Evolutionary conservation across 352 stramenopile species (phyloP).

Genomic region (Phytophthora aleatoria): DNA sequence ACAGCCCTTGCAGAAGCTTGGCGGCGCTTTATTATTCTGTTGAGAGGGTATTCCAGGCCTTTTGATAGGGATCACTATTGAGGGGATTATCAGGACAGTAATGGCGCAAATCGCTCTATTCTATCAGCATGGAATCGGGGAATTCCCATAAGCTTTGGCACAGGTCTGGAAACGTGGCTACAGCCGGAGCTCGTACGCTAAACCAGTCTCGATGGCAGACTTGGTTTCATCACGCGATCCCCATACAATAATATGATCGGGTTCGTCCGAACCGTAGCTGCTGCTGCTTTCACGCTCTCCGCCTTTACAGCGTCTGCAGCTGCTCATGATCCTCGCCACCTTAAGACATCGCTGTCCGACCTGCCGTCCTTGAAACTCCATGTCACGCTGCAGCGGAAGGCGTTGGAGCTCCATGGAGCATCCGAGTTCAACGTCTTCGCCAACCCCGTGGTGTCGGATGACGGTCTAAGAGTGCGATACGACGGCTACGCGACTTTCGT

Average conservation of each 20-base stretch:
- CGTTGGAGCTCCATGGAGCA: slow-evolving; percentile 26
- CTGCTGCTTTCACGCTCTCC: slow-evolving; percentile 2
- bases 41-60: too few species aligned
- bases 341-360: slow-evolving; percentile 16
- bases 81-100: neutral
- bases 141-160: neutral
- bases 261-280: slow-evolving; percentile 2
- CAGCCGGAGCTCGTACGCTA: neutral
- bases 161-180: slow-evolving; percentile 15
- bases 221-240: neutral
- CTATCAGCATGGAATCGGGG: slow-evolving; percentile 11
- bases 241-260: slow-evolving; percentile 6
- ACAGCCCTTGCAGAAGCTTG: too few species aligned
- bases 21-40: too few species aligned
- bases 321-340: neutral
- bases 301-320: neutral
- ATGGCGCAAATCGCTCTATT: slow-evolving; percentile 10
- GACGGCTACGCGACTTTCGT: slow-evolving; percentile 37
- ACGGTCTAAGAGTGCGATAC: slow-evolving; percentile 27
- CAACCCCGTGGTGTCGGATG: slow-evolving; percentile 23
- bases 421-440: slow-evolving; percentile 36
- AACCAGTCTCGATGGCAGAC: neutral
- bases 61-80: too few species aligned
- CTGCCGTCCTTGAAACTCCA: slow-evolving; percentile 39
- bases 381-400: slow-evolving; percentile 36